Conservation (phyloP, 148 eudicot species). For the Polygonum aviculare region DNA sequence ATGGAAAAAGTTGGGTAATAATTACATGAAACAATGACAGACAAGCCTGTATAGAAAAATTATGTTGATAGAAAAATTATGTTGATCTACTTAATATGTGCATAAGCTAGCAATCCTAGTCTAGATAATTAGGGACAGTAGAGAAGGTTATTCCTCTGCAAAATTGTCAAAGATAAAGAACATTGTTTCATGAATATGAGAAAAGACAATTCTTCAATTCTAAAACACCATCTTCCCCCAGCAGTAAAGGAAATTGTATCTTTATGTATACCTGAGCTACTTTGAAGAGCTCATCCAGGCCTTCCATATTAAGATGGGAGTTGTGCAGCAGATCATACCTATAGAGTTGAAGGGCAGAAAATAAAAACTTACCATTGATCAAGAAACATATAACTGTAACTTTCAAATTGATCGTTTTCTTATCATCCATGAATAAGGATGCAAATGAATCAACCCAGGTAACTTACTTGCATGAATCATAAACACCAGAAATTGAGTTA, state of each 20-base stretch:
- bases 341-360: conserved; percentile 21
- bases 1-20: not conserved
- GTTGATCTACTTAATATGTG: not conserved
- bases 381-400: not conserved
- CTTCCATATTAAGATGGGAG: conserved; percentile 79
- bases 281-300: conserved; percentile 81
- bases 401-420: not conserved
- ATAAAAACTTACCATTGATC: not conserved
- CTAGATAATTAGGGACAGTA: not conserved
- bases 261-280: conserved; percentile 70
- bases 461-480: conserved; percentile 99
- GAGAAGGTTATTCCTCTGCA: not conserved
- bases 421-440: no score
- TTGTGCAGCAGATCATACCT: conserved; percentile 96
- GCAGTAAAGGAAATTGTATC: not conserved
- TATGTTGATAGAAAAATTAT: not conserved
- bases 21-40: not conserved
- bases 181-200: not conserved
- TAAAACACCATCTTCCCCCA: no score
- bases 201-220: not conserved
- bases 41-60: not conserved
- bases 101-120: not conserved
- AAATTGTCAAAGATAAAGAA: not conserved
- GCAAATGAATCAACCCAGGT: not conserved
- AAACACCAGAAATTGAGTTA: conserved; percentile 96